phyloP scores from a whole-genome alignment of 495 filamentous ascomycete genomes.

The Platismatia glauca region DNA sequence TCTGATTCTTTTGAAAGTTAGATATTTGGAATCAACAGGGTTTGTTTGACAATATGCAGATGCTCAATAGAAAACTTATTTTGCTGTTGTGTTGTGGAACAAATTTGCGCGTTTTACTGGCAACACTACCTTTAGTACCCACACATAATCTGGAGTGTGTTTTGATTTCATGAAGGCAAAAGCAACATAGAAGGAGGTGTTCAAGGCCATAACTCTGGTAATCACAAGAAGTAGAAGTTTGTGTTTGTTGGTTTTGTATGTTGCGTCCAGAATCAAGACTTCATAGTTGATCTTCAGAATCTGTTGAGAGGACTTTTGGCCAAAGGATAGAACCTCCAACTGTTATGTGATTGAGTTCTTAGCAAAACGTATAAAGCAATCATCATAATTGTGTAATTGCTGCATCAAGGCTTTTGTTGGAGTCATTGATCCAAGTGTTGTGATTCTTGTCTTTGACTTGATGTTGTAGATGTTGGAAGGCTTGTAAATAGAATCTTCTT shows the following conservation, averaged over 20 bases:
- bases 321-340: neutral
- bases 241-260: slow-evolving; percentile 21
- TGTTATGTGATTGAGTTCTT: neutral
- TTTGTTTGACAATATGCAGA: too few species aligned
- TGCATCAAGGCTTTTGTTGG: neutral
- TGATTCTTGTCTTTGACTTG: neutral
- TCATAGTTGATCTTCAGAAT: slow-evolving; percentile 10
- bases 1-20: too few species aligned
- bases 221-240: slow-evolving; percentile 18
- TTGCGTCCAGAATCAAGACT: slow-evolving; percentile 16
- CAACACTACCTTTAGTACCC: slow-evolving; percentile 3
- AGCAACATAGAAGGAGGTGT: slow-evolving; percentile 14
- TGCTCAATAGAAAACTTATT: too few species aligned
- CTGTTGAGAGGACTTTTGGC: neutral
- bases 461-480: neutral
- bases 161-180: slow-evolving; percentile 14
- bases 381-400: neutral
- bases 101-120: too few species aligned
- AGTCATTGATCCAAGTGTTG: neutral
- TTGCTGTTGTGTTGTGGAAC: too few species aligned
- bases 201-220: neutral
- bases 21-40: too few species aligned
- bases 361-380: neutral
- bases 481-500: neutral
- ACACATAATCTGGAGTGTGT: neutral